phyloP scores from a whole-genome alignment of 2,329 filamentous ascomycete species.

The Calonectria hawksworthii region DNA sequence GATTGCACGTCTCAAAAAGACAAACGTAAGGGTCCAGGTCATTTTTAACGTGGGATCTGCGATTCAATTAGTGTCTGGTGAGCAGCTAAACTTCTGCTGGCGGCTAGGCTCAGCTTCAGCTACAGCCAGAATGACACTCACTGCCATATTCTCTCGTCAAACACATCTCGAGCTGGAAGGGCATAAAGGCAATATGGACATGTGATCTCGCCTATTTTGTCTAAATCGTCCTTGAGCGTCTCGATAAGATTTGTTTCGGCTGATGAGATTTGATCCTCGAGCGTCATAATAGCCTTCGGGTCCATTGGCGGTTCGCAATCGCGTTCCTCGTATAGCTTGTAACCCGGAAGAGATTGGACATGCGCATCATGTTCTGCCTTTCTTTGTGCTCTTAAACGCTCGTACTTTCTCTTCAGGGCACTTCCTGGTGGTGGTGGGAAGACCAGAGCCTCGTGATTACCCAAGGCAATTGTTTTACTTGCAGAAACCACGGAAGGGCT shows the following conservation, averaged over 20 bases:
- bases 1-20: constrained; percentile 34
- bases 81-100: too few species aligned
- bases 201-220: constrained; percentile 19
- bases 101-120: too few species aligned
- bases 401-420: background rate
- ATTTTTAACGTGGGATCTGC: constrained; percentile 32
- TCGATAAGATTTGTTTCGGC: too few species aligned
- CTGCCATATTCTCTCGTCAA: constrained; percentile 31
- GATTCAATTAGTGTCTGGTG: background rate
- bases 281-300: too few species aligned
- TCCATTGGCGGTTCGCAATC: too few species aligned
- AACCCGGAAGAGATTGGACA: too few species aligned
- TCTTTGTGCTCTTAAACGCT: background rate
- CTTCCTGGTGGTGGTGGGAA: constrained; percentile 1
- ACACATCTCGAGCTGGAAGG: constrained; percentile 11
- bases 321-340: too few species aligned
- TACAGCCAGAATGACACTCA: constrained; percentile 1
- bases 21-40: constrained; percentile 41
- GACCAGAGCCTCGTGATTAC: background rate
- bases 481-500: background rate
- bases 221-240: too few species aligned
- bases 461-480: constrained; percentile 4
- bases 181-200: constrained; percentile 33
- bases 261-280: too few species aligned
- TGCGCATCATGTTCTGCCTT: background rate